Conservation (phyloP, 1,139 yeast species). For the Starmera stellimalicola region DNA sequence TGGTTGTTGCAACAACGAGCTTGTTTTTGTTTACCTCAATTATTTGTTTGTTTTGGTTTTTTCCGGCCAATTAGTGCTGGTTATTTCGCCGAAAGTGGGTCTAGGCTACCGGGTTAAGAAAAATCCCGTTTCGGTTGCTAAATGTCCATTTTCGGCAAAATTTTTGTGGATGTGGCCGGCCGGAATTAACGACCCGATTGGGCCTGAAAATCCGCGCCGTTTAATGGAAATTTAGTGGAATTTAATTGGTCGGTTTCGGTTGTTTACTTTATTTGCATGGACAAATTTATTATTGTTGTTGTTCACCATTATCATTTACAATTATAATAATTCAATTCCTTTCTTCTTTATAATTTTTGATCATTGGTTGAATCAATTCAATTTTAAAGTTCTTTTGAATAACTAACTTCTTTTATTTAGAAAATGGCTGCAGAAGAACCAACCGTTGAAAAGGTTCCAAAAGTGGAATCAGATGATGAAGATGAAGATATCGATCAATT, state of each 20-base stretch:
- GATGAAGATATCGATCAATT: constrained; percentile 86
- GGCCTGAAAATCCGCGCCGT: too few relatives aligned
- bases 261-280: too few relatives aligned
- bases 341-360: too few relatives aligned
- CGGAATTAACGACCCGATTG: not conserved
- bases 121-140: not conserved
- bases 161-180: not conserved
- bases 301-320: too few relatives aligned
- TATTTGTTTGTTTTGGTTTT: not conserved
- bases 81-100: not conserved
- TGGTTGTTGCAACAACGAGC: too few relatives aligned
- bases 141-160: not conserved
- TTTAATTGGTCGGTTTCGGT: too few relatives aligned
- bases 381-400: not conserved
- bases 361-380: too few relatives aligned
- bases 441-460: constrained; percentile 30
- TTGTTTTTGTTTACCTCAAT: too few relatives aligned
- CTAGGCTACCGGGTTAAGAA: not conserved
- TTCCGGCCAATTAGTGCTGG: not conserved
- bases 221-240: too few relatives aligned
- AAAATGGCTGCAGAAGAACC: constrained; percentile 20
- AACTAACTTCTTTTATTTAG: constrained; percentile 3
- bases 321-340: too few relatives aligned
- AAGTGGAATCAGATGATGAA: constrained; percentile 33
- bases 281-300: too few relatives aligned